Percentiles rank a stretch among this genome's conserved stretches.
Conservation (phyloP, 78 protist genomes). For the Isochrysis galbana region DNA sequence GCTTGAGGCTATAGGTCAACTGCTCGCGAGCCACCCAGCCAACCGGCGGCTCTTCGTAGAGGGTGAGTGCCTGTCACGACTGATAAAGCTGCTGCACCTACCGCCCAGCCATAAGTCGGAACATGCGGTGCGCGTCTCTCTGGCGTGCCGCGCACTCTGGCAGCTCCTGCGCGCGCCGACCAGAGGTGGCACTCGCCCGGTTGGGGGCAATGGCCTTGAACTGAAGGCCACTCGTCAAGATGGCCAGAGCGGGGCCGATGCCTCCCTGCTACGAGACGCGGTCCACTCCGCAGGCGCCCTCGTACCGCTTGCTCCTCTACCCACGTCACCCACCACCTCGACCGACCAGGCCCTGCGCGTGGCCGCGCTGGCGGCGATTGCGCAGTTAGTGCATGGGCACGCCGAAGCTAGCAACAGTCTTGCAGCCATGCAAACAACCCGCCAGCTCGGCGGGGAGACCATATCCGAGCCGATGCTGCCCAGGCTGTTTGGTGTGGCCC, state of each 20-base stretch:
- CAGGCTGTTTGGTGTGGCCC: neutral
- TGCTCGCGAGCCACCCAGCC: neutral
- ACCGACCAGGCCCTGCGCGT: neutral
- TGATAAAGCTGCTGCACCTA: neutral
- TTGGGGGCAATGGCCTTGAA: neutral
- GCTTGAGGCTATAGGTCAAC: neutral
- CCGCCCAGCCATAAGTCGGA: neutral
- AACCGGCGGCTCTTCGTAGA: neutral
- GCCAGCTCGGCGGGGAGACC: neutral
- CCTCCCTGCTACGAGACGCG: neutral
- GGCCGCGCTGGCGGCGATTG: neutral
- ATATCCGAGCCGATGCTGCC: neutral
- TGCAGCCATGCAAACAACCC: neutral
- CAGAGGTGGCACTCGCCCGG: neutral
- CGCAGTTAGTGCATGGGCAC: neutral
- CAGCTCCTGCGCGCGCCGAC: neutral
- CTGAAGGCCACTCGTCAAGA: neutral
- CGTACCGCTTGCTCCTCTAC: neutral
- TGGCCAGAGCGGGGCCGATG: neutral
- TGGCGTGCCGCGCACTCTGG: neutral
- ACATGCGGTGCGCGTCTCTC: neutral
- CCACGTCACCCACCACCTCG: neutral
- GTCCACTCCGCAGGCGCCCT: neutral
- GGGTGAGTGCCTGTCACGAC: neutral
- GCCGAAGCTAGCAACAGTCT: neutral